Base-by-base conservation (phyloP, 2,329 filamentous ascomycete genomes). In the Xylariales sp. region DNA sequence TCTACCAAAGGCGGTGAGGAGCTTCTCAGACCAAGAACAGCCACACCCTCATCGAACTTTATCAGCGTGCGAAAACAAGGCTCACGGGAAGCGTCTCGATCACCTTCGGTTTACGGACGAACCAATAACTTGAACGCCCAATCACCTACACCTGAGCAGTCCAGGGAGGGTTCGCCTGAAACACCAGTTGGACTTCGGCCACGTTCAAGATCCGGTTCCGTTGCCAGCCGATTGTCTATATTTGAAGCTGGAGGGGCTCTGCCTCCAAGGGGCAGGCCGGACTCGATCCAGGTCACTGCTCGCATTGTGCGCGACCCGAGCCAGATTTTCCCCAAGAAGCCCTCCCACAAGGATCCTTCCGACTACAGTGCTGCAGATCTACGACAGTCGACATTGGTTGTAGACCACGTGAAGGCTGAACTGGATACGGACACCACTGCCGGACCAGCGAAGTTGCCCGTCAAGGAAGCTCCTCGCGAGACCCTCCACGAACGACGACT, bases 221-320 rank as follows among this genome's bases (percentile, higher is more conserved):
- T 80, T 39, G 72, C 72, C 2, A 79, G 66, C 47, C 67, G 73
- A 27, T 57, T 80, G 18, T 75, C 72, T 19, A 67, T 76, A 55
- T 79, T 80, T 45, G 74, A 81, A 48, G 57, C 27, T 40, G 48
- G 5, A 44, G 42, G 11, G 14, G 61, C 32, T 55, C 61, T 54
- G 37, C 47, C 59, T 6, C 57, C 66, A n/a, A 62, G 66, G 13
- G 69, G 72, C 5, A 67, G 68, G 2, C 75, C 82, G 5, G 87
- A 90, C 52, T 90, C 88, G 1, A 79, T 95, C n/a, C 90, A 89
- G 31, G 89, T 95, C 10, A 93, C 85, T 14, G 87, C 90, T 33
- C 80, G 83, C 36, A 95, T 95, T 45, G 69, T 95, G 25, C 80
- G 88, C 33, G 84, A 85, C 47, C 67, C 74, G 10, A 59, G 56